A percentile compares a stretch with the other conserved stretches of the same genome.
These are phyloP conservation scores for Huiozyma naganishii DNA, from an alignment of 805 yeast species.

Conservation along the genomic window DNA sequence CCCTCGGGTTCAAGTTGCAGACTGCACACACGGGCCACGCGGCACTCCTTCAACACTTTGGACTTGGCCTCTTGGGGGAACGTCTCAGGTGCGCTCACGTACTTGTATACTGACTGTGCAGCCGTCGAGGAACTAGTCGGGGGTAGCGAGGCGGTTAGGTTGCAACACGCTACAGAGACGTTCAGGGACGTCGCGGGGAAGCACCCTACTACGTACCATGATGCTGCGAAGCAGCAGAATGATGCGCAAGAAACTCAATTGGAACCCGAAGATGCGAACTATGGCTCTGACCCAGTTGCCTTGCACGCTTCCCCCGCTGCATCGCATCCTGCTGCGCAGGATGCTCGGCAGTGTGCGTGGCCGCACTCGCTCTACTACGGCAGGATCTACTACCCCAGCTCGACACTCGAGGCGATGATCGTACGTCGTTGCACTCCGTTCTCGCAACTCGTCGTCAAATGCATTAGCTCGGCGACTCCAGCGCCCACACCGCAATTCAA, in stretches of 20 bases:
- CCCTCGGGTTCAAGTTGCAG: constrained; percentile 53
- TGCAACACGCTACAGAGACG: constrained; percentile 63
- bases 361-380: constrained; percentile 55
- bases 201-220: no score
- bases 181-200: no score
- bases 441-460: constrained; percentile 60
- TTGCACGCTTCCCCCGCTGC: not conserved
- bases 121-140: constrained; percentile 41
- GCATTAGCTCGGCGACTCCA: constrained; percentile 50
- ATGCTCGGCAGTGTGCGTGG: not conserved
- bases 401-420: constrained; percentile 78
- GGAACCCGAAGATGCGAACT: no score
- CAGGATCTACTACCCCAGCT: constrained; percentile 77
- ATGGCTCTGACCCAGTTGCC: no score
- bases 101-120: constrained; percentile 43
- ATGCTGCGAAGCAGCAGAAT: no score
- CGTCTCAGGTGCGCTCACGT: constrained; percentile 75
- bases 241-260: no score
- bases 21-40: constrained; percentile 62
- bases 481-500: constrained; percentile 34
- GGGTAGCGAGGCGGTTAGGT: constrained; percentile 37
- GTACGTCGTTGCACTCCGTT: constrained; percentile 16
- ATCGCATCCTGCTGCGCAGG: not conserved
- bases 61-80: constrained; percentile 50
- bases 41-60: constrained; percentile 60